Conservation (phyloP, 768 basidiomycete species). For the Naganishia antarctica region DNA sequence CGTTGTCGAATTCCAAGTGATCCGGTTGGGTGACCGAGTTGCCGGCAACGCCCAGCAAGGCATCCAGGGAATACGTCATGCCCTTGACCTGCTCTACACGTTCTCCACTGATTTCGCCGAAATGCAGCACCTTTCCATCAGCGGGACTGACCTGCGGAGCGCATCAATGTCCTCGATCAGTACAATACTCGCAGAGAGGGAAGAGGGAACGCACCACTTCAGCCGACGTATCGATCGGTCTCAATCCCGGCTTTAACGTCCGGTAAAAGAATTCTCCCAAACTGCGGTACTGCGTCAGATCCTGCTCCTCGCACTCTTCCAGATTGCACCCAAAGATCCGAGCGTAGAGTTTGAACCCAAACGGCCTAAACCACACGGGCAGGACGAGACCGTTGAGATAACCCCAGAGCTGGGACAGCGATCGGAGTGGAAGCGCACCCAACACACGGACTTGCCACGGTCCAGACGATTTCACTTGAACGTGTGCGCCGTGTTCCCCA, state of each 20-base stretch:
- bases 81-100: conserved; percentile 96
- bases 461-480: conserved; percentile 29
- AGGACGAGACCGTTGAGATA: conserved; percentile 88
- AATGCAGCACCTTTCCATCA: conserved; percentile 86
- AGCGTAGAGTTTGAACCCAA: conserved; percentile 78
- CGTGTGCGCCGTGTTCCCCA: conserved; percentile 40
- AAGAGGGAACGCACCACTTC: conserved; percentile 59
- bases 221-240: conserved; percentile 69
- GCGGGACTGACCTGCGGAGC: conserved; percentile 75
- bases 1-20: conserved; percentile 48
- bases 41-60: conserved; percentile 64
- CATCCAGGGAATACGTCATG: conserved; percentile 91
- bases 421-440: conserved; percentile 87
- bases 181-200: not conserved
- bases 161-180: not conserved
- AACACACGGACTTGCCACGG: conserved; percentile 70
- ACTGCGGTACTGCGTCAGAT: conserved; percentile 72
- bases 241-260: conserved; percentile 69
- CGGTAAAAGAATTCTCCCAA: conserved; percentile 97
- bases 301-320: conserved; percentile 74
- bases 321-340: conserved; percentile 89
- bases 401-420: conserved; percentile 95
- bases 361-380: conserved; percentile 90
- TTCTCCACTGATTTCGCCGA: conserved; percentile 71
- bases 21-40: conserved; percentile 38